Evolutionary conservation across 2,329 filamentous ascomycete species (phyloP).

Genomic region (Penicillium sp.): DNA sequence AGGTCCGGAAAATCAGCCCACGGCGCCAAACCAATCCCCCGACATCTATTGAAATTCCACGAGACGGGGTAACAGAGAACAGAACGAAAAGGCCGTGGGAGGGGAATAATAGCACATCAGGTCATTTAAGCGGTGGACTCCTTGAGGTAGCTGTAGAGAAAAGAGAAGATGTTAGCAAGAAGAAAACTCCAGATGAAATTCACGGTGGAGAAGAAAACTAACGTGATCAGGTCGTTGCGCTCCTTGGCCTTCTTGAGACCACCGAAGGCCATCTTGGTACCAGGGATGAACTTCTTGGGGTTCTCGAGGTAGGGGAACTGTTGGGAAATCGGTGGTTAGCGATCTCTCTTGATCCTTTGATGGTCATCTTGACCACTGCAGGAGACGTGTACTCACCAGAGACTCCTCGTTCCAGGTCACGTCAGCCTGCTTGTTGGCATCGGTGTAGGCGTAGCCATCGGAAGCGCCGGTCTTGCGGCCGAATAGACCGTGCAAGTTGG

Average conservation of each 20-base stretch:
- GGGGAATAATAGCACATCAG: slow-evolving; percentile 29
- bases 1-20: slow-evolving; percentile 35
- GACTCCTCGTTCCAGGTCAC: slow-evolving; percentile 85
- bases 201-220: slow-evolving; percentile 57
- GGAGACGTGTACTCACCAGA: slow-evolving; percentile 65
- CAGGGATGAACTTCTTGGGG: slow-evolving; percentile 99
- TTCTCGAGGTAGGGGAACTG: slow-evolving; percentile 99
- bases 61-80: slow-evolving; percentile 31
- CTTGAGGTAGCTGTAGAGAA: slow-evolving; percentile 45
- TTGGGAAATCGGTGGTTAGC: slow-evolving; percentile 26
- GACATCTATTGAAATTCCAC: slow-evolving; percentile 28
- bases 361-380: background rate
- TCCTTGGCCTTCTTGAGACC: slow-evolving; percentile 99
- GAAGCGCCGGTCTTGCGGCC: slow-evolving; percentile 93
- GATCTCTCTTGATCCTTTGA: background rate
- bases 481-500: slow-evolving; percentile 95
- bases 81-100: slow-evolving; percentile 26
- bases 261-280: slow-evolving; percentile 99
- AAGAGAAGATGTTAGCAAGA: background rate
- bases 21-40: slow-evolving; percentile 31
- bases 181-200: background rate
- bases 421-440: slow-evolving; percentile 98
- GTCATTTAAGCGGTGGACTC: slow-evolving; percentile 44
- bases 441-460: slow-evolving; percentile 94
- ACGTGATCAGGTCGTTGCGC: slow-evolving; percentile 98